phyloP scores from a whole-genome alignment of 345 rosid genomes.

The Eucalyptus pauciflora region DNA sequence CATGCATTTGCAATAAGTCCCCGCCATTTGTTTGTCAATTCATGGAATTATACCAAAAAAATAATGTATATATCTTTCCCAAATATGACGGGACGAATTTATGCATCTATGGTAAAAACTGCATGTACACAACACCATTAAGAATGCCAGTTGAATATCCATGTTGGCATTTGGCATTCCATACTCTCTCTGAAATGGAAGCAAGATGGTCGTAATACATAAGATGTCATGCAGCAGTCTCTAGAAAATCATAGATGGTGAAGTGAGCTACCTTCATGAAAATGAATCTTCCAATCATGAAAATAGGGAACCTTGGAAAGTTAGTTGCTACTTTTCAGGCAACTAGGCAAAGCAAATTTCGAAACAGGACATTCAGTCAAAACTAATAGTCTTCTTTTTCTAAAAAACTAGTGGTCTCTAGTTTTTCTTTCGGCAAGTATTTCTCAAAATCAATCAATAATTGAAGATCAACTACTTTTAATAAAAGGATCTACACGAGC shows the following conservation, averaged over 20 bases:
- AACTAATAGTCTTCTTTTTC: neutral
- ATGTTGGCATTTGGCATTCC: neutral
- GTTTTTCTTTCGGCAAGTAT: neutral
- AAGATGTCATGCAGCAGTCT: rapidly evolving
- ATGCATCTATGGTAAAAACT: neutral
- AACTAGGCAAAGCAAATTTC: neutral
- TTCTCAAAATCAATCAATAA: neutral
- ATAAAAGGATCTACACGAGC: neutral
- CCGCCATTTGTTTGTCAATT: neutral
- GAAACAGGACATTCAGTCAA: neutral
- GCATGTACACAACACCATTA: neutral
- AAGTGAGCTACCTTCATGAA: too few relatives aligned
- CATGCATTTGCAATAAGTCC: neutral
- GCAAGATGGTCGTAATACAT: neutral
- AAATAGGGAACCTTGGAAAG: neutral
- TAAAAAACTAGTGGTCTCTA: neutral
- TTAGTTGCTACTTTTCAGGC: neutral
- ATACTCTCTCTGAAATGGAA: neutral
- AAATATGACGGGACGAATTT: neutral
- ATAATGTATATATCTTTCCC: neutral
- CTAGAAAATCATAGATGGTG: neutral
- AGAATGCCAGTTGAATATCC: too few relatives aligned
- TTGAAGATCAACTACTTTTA: neutral
- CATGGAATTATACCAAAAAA: neutral
- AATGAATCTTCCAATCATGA: too few relatives aligned